These are phyloP conservation scores for Solidago caesia DNA, from an alignment of 129 eudicot genomes.

Conservation along the genomic window DNA sequence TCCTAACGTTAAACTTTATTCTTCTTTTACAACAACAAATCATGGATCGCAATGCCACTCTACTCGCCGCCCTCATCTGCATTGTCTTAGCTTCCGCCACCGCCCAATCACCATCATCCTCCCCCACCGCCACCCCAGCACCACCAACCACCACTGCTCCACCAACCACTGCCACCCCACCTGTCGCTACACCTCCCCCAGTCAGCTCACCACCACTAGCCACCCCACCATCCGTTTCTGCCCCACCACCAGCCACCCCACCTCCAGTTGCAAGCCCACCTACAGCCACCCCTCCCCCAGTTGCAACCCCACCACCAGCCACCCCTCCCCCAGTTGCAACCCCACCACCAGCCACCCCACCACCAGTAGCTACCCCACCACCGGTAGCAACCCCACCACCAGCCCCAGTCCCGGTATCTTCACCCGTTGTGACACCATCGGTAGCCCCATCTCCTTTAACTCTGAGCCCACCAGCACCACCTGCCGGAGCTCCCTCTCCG, in stretches of 20 bases:
- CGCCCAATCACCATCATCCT: slow-evolving; percentile 57
- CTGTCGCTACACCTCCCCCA: slow-evolving; percentile 23
- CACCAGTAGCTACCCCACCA: slow-evolving; percentile 18
- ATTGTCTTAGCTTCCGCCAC: slow-evolving; percentile 49
- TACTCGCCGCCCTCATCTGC: slow-evolving; percentile 52
- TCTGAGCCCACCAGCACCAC: slow-evolving; percentile 55
- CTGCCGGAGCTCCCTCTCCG: slow-evolving; percentile 51
- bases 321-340: slow-evolving; percentile 33
- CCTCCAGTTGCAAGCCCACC: slow-evolving; percentile 37
- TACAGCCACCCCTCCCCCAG: slow-evolving; percentile 30
- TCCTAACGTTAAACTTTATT: too few relatives aligned
- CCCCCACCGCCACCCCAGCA: slow-evolving; percentile 52
- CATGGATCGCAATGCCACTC: slow-evolving; percentile 38
- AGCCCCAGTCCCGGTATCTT: slow-evolving; percentile 38
- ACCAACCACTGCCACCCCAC: slow-evolving; percentile 41
- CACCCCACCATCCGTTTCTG: slow-evolving; percentile 28
- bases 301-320: slow-evolving; percentile 31
- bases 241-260: slow-evolving; percentile 36
- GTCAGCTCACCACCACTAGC: slow-evolving; percentile 48
- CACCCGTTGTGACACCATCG: slow-evolving; percentile 33
- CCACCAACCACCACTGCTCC: slow-evolving; percentile 47
- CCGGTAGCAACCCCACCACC: slow-evolving; percentile 36
- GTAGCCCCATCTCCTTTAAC: slow-evolving; percentile 40
- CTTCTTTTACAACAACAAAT: neutral
- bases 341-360: slow-evolving; percentile 29